A percentile compares a stretch with the other conserved stretches of the same genome.
These are phyloP conservation scores for Peniophora sp. DNA, from an alignment of 1,284 basidiomycete species.

Conservation along the genomic window DNA sequence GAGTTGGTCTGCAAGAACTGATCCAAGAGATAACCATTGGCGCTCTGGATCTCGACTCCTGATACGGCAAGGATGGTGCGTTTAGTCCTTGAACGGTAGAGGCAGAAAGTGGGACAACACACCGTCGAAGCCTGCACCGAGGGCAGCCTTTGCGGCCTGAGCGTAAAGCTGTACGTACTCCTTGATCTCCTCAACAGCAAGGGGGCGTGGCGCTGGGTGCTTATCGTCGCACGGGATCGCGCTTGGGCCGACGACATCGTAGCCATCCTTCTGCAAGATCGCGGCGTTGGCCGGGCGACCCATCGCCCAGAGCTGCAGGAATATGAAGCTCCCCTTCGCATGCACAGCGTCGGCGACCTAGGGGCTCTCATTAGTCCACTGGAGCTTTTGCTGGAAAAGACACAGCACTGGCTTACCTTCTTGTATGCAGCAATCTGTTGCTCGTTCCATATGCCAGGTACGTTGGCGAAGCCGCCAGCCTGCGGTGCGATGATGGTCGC, in stretches of 20 bases:
- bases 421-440: constrained; percentile 41
- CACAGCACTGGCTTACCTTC: constrained; percentile 19
- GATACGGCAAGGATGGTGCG: constrained; percentile 28
- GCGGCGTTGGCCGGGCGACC: constrained; percentile 28
- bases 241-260: constrained; percentile 29
- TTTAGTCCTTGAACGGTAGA: neutral
- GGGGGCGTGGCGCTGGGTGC: constrained; percentile 18
- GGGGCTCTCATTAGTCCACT: neutral
- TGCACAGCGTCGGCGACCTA: constrained; percentile 19
- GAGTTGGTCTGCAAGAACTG: constrained; percentile 29
- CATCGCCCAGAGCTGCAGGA: constrained; percentile 38
- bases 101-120: constrained; percentile 12
- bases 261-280: constrained; percentile 19
- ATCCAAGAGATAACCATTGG: constrained; percentile 32
- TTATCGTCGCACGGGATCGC: constrained; percentile 29
- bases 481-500: constrained; percentile 32
- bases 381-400: neutral
- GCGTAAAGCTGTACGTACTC: constrained; percentile 30
- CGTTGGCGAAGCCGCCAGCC: constrained; percentile 27
- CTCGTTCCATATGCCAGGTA: constrained; percentile 34
- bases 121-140: constrained; percentile 23
- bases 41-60: constrained; percentile 26
- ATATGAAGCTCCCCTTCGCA: constrained; percentile 29
- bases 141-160: constrained; percentile 21
- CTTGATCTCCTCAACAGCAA: constrained; percentile 28